phyloP scores from a whole-genome alignment of 306 rosid genomes.

The Vigna unguiculata region DNA sequence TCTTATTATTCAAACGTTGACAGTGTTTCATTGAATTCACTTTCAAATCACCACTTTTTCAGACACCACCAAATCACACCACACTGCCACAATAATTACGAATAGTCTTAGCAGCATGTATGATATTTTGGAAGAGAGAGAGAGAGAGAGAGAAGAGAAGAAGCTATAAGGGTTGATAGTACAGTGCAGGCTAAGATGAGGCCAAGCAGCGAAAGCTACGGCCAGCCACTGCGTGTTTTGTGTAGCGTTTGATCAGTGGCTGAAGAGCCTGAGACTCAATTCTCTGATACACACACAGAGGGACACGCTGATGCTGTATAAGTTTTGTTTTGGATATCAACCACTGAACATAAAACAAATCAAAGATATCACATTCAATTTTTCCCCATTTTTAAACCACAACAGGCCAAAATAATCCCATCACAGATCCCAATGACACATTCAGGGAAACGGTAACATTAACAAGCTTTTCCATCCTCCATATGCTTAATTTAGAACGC shows the following conservation, averaged over 20 bases:
- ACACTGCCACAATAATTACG: constrained; percentile 63
- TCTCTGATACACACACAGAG: constrained; percentile 42
- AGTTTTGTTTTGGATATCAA: constrained; percentile 44
- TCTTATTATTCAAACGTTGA: constrained; percentile 58
- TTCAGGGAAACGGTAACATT: constrained; percentile 16
- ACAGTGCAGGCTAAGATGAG: constrained; percentile 56
- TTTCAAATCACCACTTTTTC: constrained; percentile 78
- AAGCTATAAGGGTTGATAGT: constrained; percentile 39
- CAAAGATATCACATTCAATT: constrained; percentile 52
- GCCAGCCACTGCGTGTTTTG: constrained; percentile 50
- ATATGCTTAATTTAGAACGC: not conserved
- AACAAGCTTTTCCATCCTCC: no score
- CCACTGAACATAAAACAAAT: constrained; percentile 63
- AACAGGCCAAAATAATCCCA: constrained; percentile 41
- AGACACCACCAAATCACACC: constrained; percentile 78
- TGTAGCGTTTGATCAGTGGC: constrained; percentile 49
- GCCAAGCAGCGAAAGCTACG: constrained; percentile 51
- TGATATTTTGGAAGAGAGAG: not conserved
- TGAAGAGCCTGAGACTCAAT: constrained; percentile 54
- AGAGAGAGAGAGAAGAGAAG: constrained; percentile 11
- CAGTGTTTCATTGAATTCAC: constrained; percentile 72
- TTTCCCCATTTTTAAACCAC: constrained; percentile 11
- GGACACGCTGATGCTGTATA: constrained; percentile 30
- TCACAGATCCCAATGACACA: constrained; percentile 57
- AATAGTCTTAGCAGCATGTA: constrained; percentile 34